Conservation (phyloP, 2,329 filamentous ascomycete genomes). For the Cryphonectria parasitica region DNA sequence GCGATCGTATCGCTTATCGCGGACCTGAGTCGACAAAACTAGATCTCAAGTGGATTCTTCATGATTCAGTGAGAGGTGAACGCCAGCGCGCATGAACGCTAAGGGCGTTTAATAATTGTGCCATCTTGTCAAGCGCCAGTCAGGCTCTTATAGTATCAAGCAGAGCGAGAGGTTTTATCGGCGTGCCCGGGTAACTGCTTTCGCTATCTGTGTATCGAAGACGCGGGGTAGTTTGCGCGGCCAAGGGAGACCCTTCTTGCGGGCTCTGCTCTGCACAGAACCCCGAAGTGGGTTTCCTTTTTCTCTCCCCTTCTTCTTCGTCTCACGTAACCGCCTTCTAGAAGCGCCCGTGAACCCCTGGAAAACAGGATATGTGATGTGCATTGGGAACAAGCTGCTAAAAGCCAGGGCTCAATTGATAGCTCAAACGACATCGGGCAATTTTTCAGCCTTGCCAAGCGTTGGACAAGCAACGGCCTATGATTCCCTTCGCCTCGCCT, state of each 20-base stretch:
- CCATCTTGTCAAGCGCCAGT: background rate
- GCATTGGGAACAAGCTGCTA: background rate
- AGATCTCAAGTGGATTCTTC: background rate
- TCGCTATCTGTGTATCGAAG: constrained; percentile 1
- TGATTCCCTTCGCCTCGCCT: background rate
- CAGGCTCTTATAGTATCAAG: background rate
- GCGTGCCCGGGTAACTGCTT: background rate
- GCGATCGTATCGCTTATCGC: background rate
- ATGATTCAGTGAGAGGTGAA: background rate
- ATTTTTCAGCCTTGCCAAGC: constrained; percentile 17
- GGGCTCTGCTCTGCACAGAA: background rate
- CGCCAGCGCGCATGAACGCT: background rate
- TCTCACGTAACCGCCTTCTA: constrained; percentile 20
- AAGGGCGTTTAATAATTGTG: background rate
- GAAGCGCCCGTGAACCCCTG: constrained; percentile 20
- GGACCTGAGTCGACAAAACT: background rate
- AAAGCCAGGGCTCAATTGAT: background rate
- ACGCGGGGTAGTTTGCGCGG: background rate
- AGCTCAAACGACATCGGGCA: constrained; percentile 1
- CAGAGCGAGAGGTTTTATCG: background rate
- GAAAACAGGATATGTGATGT: background rate
- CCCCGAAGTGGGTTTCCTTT: background rate
- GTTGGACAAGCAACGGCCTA: background rate
- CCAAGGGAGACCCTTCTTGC: background rate
- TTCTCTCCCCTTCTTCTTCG: background rate